Evolutionary conservation across 345 rosid species (phyloP), one percentile per base, ranked within the genome.

Genomic region (Camelina neglecta): DNA sequence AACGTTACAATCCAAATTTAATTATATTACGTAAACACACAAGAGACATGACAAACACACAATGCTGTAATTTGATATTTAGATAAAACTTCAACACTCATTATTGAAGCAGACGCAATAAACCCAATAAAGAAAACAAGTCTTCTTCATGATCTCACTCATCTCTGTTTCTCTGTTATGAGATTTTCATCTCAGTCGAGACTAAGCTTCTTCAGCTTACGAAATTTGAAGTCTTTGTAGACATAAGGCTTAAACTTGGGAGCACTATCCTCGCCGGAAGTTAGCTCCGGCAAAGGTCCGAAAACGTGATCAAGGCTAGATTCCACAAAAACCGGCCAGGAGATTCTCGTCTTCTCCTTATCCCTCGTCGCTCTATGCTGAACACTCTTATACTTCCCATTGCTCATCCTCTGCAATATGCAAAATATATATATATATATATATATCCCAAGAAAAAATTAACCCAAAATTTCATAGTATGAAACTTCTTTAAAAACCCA

Each of bases 251-350:
- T 89, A 58, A 65, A 93, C 41, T 82, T 84, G 0, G 92, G 75
- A 11, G 84, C 84, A 44, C 58, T 75, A 3, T 81, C 76, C 0
- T 68, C 51, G 64, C 74, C 75, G 12, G 60, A 5, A 4, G 81
- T 67, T 11, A 90, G 86, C 73, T 84, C 83, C 2, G 87, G 81
- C 50, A 85, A 81, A 7, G 92, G 95, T 3, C 90, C 89, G 0
- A 89, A 78, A 9, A 61, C 86, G 31, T 69, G 65, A 23, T 91
- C 93, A 10, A 47, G 39, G 2, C 87, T 91, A 1, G 98, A 88
- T 76, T 91, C 92, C 75, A 84, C 55, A 77, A 91, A 89, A 6
- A 93, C 86, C 0, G 96, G 96, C 98, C 93, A 93, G 1, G 98
- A 89, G 90, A 93, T 86, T 76, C 97, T 87, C 3, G 86, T 76